phyloP scores from a whole-genome alignment of 495 filamentous ascomycete genomes.

The Ramalina intermedia region DNA sequence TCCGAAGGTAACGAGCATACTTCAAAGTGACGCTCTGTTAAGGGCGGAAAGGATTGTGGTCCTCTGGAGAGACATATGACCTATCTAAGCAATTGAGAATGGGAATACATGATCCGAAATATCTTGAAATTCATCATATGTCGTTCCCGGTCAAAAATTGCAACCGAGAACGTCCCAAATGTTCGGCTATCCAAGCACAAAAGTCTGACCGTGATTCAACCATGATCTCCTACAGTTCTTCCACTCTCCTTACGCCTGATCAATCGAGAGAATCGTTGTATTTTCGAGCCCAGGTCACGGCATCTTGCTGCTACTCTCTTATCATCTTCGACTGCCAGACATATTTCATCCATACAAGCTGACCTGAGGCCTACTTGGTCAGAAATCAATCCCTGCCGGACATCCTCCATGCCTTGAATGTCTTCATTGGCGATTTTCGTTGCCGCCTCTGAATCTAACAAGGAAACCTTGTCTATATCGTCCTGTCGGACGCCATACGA shows the following conservation, averaged over 20 bases:
- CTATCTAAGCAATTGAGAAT: too few relatives aligned
- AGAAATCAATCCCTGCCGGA: conserved; percentile 20
- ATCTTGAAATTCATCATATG: too few relatives aligned
- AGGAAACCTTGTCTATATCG: conserved; percentile 20
- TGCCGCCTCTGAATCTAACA: conserved; percentile 8
- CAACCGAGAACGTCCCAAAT: too few relatives aligned
- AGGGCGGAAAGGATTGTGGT: too few relatives aligned
- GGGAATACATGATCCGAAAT: too few relatives aligned
- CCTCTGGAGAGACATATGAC: too few relatives aligned
- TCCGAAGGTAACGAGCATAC: too few relatives aligned
- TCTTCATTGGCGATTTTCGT: conserved; percentile 14
- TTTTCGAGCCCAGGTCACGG: conserved; percentile 33
- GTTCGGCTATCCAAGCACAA: too few relatives aligned
- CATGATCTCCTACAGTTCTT: neutral
- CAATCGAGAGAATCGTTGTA: conserved; percentile 30
- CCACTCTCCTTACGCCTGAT: conserved; percentile 10
- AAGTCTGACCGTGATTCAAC: too few relatives aligned
- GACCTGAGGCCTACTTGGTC: conserved; percentile 23
- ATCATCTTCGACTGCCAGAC: conserved; percentile 27
- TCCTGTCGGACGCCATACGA: conserved; percentile 23
- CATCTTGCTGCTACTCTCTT: conserved; percentile 30
- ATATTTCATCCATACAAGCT: conserved; percentile 30
- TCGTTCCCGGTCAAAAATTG: too few relatives aligned
- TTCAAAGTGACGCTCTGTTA: too few relatives aligned
- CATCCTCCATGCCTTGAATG: conserved; percentile 15